A percentile compares a stretch with the other conserved stretches of the same genome.
These are phyloP conservation scores for Alternaria arborescens DNA, from an alignment of 2,329 filamentous ascomycete species.

Conservation along the genomic window DNA sequence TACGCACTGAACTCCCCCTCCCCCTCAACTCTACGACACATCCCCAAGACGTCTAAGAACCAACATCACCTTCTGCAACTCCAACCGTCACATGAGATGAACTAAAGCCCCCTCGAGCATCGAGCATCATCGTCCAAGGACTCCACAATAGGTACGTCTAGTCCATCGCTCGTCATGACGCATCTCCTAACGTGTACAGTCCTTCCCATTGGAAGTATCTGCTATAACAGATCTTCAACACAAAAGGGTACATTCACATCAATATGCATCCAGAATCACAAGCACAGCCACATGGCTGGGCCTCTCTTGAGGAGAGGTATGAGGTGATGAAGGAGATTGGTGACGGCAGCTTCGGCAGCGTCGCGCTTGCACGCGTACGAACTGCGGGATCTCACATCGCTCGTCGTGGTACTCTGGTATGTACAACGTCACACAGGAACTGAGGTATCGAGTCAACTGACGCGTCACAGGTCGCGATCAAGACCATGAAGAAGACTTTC, in stretches of 20 bases:
- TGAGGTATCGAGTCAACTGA: conserved; percentile 27
- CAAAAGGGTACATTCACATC: conserved; percentile 32
- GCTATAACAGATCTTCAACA: conserved; percentile 16
- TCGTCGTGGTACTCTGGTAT: conserved; percentile 88
- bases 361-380: conserved; percentile 88
- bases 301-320: conserved; percentile 88
- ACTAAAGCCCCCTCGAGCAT: conserved; percentile 26
- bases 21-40: conserved; percentile 33
- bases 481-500: conserved; percentile 99
- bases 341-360: conserved; percentile 97
- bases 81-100: conserved; percentile 45
- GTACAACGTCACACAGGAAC: conserved; percentile 51
- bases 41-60: conserved; percentile 21
- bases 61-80: conserved; percentile 13
- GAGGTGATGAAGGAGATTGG: conserved; percentile 98
- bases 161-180: background rate
- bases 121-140: conserved; percentile 24
- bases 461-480: conserved; percentile 83
- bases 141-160: conserved; percentile 29
- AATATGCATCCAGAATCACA: conserved; percentile 80
- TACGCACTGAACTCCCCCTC: conserved; percentile 47
- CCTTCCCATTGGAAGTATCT: conserved; percentile 20
- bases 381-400: conserved; percentile 89
- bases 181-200: conserved; percentile 27
- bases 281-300: conserved; percentile 72